Evolutionary conservation across 257 asterid genomes (phyloP).

Genomic region (Haberlea rhodopensis): DNA sequence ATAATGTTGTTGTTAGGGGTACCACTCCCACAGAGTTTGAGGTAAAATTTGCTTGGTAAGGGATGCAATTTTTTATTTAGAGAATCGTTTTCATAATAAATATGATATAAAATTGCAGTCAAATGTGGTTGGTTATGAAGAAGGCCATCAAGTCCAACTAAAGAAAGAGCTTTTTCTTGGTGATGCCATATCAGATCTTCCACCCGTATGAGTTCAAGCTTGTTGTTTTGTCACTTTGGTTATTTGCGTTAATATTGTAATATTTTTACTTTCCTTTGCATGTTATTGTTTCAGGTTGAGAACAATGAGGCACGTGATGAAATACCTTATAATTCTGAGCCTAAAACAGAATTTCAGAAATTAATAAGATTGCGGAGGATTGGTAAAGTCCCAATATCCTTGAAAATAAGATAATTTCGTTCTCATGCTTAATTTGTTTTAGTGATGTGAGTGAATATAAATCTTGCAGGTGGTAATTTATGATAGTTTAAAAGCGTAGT

Average conservation of each 20-base stretch:
- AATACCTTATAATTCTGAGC: conserved; percentile 42
- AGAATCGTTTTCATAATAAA: background rate
- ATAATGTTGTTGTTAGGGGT: conserved; percentile 55
- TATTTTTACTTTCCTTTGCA: background rate
- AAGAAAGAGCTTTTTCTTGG: conserved; percentile 51
- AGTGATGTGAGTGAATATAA: background rate
- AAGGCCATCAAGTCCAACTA: conserved; percentile 30
- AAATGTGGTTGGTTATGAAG: conserved; percentile 49
- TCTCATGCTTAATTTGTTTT: background rate
- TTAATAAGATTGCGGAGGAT: conserved; percentile 53
- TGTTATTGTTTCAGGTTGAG: conserved; percentile 40
- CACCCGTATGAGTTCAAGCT: conserved; percentile 41
- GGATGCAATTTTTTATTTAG: background rate
- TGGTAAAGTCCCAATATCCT: conserved; percentile 39
- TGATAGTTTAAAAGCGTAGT: too few relatives aligned
- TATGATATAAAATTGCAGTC: conserved; percentile 33
- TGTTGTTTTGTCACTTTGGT: background rate
- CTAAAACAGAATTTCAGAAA: conserved; percentile 54
- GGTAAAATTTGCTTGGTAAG: conserved; percentile 31
- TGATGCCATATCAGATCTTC: conserved; percentile 84
- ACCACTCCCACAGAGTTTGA: conserved; percentile 60
- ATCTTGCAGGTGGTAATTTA: too few relatives aligned
- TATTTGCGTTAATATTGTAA: background rate
- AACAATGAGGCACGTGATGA: conserved; percentile 60
- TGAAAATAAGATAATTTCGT: background rate